A percentile compares a stretch with the other conserved stretches of the same genome.
Conservation (phyloP, 768 basidiomycete species). For the Mrakia gelida region DNA sequence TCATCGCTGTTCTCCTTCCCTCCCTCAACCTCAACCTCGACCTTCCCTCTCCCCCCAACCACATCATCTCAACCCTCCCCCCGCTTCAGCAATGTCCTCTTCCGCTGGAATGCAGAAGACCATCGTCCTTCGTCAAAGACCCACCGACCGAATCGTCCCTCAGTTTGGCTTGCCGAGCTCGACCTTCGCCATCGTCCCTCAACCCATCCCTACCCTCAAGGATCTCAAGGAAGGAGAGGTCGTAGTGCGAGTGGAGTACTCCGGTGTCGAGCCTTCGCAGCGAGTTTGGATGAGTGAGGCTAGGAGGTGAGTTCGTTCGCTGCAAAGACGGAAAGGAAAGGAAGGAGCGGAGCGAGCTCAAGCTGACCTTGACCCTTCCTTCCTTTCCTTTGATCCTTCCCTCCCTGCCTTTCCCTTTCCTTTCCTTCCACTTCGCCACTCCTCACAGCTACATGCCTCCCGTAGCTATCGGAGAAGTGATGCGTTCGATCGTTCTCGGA, state of each 20-base stretch:
- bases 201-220: conserved; percentile 34
- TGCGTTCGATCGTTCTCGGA: conserved; percentile 68
- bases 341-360: conserved; percentile 7
- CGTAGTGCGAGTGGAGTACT: conserved; percentile 71
- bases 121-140: conserved; percentile 17
- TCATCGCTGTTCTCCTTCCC: too few relatives aligned
- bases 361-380: neutral
- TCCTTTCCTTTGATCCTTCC: too few relatives aligned
- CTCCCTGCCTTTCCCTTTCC: neutral
- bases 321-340: neutral
- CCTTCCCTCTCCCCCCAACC: neutral
- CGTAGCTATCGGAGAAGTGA: conserved; percentile 63
- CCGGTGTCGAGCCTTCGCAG: conserved; percentile 85
- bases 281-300: conserved; percentile 67
- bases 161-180: conserved; percentile 20
- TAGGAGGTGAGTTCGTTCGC: conserved; percentile 42
- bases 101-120: neutral
- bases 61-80: neutral
- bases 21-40: too few relatives aligned
- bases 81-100: neutral
- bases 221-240: conserved; percentile 51
- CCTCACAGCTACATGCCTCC: conserved; percentile 54
- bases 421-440: neutral
- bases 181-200: conserved; percentile 25
- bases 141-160: neutral